A percentile compares a stretch with the other conserved stretches of the same genome.
Evolutionary conservation across 192 early-diverging fungal species (phyloP).

Genomic region (Coemansia sp.): DNA sequence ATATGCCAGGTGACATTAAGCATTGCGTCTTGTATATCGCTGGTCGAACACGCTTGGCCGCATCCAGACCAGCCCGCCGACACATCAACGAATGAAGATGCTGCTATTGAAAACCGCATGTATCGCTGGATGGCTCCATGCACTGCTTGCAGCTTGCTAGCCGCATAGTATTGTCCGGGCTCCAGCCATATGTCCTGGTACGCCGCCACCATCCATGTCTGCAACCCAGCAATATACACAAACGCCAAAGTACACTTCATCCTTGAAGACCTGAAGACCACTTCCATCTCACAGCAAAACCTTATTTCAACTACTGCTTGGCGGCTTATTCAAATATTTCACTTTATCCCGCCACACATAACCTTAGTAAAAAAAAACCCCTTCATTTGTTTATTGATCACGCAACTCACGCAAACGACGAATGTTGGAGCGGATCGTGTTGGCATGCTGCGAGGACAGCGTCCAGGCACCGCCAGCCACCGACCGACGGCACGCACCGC

Average conservation of each 20-base stretch:
- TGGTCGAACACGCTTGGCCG: slow-evolving; percentile 38
- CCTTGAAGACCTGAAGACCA: too few relatives aligned
- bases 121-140: slow-evolving; percentile 38
- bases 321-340: too few relatives aligned
- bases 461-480: slow-evolving; percentile 98
- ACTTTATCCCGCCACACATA: too few relatives aligned
- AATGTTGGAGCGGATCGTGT: slow-evolving; percentile 88
- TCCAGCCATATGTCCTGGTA: slow-evolving; percentile 24
- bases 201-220: neutral
- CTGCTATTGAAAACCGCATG: slow-evolving; percentile 51
- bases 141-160: slow-evolving; percentile 17
- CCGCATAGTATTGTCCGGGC: slow-evolving; percentile 32
- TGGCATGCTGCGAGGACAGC: slow-evolving; percentile 77
- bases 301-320: too few relatives aligned
- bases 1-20: slow-evolving; percentile 48
- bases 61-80: slow-evolving; percentile 33
- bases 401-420: slow-evolving; percentile 96
- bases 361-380: slow-evolving; percentile 10
- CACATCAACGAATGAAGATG: slow-evolving; percentile 44
- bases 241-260: neutral
- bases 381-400: slow-evolving; percentile 72
- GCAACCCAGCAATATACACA: neutral
- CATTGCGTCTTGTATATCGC: slow-evolving; percentile 35
- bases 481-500: slow-evolving; percentile 90
- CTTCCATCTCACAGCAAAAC: too few relatives aligned